A percentile compares a stretch with the other conserved stretches of the same genome.
These are phyloP conservation scores for Linderniella brevidens DNA, from an alignment of 257 asterid genomes.

Conservation along the genomic window DNA sequence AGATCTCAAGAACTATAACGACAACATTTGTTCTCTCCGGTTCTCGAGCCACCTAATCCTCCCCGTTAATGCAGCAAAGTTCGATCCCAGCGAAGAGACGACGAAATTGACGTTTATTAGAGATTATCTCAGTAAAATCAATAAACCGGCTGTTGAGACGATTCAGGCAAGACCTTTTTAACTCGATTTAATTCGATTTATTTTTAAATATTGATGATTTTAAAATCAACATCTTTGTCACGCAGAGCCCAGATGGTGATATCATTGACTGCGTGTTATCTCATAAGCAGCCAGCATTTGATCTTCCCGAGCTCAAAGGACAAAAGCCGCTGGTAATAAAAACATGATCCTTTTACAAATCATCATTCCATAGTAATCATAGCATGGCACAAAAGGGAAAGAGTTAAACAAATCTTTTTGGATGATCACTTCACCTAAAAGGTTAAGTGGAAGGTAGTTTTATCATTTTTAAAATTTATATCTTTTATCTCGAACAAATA, in stretches of 20 bases:
- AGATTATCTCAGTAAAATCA: slow-evolving; percentile 47
- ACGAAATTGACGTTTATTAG: slow-evolving; percentile 27
- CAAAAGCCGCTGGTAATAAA: slow-evolving; percentile 29
- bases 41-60: no score
- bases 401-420: no score
- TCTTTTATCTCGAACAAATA: no score
- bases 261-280: slow-evolving; percentile 36
- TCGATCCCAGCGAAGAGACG: slow-evolving; percentile 33
- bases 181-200: not conserved
- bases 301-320: slow-evolving; percentile 31
- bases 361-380: not conserved
- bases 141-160: slow-evolving; percentile 58
- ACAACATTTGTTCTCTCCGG: no score
- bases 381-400: not conserved
- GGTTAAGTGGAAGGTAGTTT: no score
- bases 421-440: no score
- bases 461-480: not conserved
- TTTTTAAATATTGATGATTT: no score
- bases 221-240: not conserved
- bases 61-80: no score
- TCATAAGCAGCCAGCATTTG: slow-evolving; percentile 34
- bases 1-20: no score
- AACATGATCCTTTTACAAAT: not conserved
- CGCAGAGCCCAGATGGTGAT: slow-evolving; percentile 52
- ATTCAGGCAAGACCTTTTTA: slow-evolving; percentile 35